Evolutionary conservation across 352 stramenopile species (phyloP), one percentile per base, ranked within the genome.

Genomic region (Halophytophthora batemanensis): DNA sequence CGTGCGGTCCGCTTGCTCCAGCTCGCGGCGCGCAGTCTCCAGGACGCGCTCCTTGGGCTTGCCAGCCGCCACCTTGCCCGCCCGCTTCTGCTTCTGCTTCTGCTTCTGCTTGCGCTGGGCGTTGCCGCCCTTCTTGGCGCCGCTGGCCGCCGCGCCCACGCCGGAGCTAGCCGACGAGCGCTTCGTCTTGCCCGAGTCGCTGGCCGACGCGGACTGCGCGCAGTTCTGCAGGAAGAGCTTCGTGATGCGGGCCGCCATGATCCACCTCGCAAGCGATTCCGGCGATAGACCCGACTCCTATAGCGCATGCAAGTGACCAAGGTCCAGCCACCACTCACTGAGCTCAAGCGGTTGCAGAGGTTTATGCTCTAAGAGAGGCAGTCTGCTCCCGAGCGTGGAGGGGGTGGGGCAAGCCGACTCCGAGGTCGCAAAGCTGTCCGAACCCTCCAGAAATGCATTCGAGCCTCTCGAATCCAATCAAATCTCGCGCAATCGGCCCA

Each of bases 201-300:
- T 66, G 22, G 31, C 25, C 3, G 56, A 23, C 21, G 36, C 50
- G 33, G 44, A 28, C 40, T 55, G 41, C 50, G 70, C 60, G 51
- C 67, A 78, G 56, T 82, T 75, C 59, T 84, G 69, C 52, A 89
- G 67, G 64, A 89, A 87, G 42, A 85, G 69, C 67, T 89, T 87
- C 36, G 78, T 89, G 50, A 89, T 64, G 39, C 74, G 75, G 0
- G 78, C 56, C 35, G 78, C 66, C 78, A 89, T 89, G 13, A 21
- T 59, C 4, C 19, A 29, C 21, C 38, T 45, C 36, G 22, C 6
- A 14, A 41, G 7, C 13, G 28, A 33, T 40, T 41, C 33, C 25
- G 25, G 25, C 25, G 25, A 31, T 31, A 31, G n/a, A n/a, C n/a
- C n/a, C n/a, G n/a, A n/a, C n/a, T n/a, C n/a, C n/a, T n/a, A 31